Evolutionary conservation across 176 grass and related monocot genomes (phyloP).

Genomic region (Rhynchospora breviuscula): DNA sequence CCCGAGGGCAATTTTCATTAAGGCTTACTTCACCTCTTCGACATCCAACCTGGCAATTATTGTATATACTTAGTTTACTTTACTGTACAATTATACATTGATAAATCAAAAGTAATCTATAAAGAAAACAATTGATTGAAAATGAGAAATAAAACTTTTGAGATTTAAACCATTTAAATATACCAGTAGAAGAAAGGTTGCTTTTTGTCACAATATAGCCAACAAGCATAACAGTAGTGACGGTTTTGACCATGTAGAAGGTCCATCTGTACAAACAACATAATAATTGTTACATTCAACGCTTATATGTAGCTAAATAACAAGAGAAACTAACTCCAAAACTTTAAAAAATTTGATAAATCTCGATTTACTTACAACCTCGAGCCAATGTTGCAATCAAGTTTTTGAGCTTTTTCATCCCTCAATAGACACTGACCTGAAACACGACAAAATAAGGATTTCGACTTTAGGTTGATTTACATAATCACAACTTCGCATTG

Average conservation of each 20-base stretch:
- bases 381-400: conserved; percentile 91
- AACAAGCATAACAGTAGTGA: conserved; percentile 76
- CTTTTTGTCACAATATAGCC: conserved; percentile 68
- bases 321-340: not conserved
- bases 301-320: not conserved
- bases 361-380: conserved; percentile 51
- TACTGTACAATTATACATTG: too few relatives aligned
- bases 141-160: not conserved
- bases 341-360: not conserved
- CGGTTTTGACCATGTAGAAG: conserved; percentile 88
- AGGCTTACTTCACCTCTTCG: conserved; percentile 64
- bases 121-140: too few relatives aligned
- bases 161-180: conserved; percentile 13
- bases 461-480: conserved; percentile 3
- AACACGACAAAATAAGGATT: not conserved
- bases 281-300: not conserved
- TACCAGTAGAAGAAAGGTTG: conserved; percentile 98
- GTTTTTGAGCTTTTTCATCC: conserved; percentile 89
- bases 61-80: conserved; percentile 52
- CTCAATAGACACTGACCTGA: conserved; percentile 77
- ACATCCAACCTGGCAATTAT: conserved; percentile 50
- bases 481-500: not conserved
- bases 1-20: conserved; percentile 43
- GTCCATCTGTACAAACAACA: conserved; percentile 53
- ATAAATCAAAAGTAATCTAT: not conserved